Base-by-base conservation (phyloP, 441 rosid species). In the Aquilaria agallochum region DNA sequence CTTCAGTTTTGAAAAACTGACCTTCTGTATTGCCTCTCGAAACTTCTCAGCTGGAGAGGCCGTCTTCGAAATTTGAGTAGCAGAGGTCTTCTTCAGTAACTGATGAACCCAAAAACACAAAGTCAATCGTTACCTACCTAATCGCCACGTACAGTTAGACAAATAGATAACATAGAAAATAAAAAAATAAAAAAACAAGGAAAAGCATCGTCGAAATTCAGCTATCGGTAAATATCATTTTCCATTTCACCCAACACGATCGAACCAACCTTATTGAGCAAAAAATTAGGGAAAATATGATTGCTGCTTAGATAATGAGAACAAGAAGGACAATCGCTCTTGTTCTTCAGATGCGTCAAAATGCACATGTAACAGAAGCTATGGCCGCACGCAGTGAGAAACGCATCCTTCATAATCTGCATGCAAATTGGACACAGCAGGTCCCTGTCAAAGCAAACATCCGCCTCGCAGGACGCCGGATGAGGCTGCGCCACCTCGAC, bases 351-450 rank as follows among this genome's bases (percentile, higher is more conserved):
- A 67, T 80, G 82, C 32, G 80, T 75, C 57, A 69, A 44, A 66
- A 77, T 77, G 71, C 85, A 80, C 72, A 64, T 77, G 66, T 80
- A 77, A 57, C 85, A 80, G 72, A 80, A 80, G 70, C 82, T 75
- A 56, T 80, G 82, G 14, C 82, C 85, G 58, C 82, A 80, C 20
- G 76, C 76, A 9, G 85, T 75, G 42, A 73, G 64, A 58, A 77
- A 80, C 36, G 80, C 80, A 60, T 77, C 82, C 66, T 59, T 75
- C 60, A 77, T 75, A 27, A 78, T 69, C 78, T 77, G 80, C 82
- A 77, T 80, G 82, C 85, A 80, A 44, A 77, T 80, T 32, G 85
- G 82, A 64, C 85, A 77, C 44, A 73, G 63, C 57, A 55, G 56
- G 56, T 80, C 82, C 77, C 63, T 77, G 60, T 80, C 82, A 12